Evolutionary conservation across 345 rosid genomes (phyloP).

Genomic region (Murraya paniculata): DNA sequence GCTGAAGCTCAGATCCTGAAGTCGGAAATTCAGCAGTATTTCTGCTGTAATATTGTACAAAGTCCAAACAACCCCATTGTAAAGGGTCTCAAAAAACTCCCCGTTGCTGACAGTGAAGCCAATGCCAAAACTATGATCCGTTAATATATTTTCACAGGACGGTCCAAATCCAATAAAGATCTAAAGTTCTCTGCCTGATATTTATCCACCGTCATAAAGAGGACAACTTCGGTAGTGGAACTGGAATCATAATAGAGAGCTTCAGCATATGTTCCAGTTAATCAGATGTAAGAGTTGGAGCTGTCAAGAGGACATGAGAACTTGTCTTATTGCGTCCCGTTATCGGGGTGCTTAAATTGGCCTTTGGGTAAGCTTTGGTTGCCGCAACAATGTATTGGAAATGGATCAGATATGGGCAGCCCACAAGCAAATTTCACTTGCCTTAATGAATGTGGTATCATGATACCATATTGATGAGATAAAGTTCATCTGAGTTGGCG

Average conservation of each 20-base stretch:
- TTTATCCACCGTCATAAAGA: slow-evolving; percentile 27
- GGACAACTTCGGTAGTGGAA: neutral
- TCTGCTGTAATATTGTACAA: neutral
- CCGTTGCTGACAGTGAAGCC: slow-evolving; percentile 3
- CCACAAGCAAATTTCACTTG: neutral
- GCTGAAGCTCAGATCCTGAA: neutral
- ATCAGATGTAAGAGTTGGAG: neutral
- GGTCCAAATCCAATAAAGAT: neutral
- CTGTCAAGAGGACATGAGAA: neutral
- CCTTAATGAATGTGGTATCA: neutral
- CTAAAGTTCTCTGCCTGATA: neutral
- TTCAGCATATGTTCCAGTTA: neutral
- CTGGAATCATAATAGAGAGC: neutral
- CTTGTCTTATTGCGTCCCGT: neutral
- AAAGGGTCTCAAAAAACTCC: neutral
- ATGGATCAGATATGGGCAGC: neutral
- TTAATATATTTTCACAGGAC: slow-evolving; percentile 1
- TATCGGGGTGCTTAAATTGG: neutral
- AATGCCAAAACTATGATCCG: slow-evolving; percentile 1
- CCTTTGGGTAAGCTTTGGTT: neutral
- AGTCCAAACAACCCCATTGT: slow-evolving; percentile 15
- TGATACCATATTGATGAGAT: neutral
- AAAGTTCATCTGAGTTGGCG: neutral
- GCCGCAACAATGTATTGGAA: neutral
- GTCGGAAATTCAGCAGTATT: neutral